Base-by-base conservation (phyloP, 2,329 filamentous ascomycete species). In the Cadophora malorum region DNA sequence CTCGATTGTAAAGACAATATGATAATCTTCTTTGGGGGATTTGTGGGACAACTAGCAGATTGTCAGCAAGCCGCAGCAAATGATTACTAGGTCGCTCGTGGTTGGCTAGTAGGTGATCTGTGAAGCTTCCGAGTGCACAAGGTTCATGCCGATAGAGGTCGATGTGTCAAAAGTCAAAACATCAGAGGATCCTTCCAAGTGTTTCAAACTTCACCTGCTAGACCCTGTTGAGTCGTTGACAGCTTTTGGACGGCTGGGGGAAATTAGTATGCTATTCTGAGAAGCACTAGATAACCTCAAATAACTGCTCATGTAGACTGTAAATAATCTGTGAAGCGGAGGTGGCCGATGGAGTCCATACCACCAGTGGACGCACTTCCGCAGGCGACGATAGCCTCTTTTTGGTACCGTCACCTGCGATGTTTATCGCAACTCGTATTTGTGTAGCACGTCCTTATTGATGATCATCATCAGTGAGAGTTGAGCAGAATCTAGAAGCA, bases 91-190 rank as follows among this genome's bases (percentile, higher is more conserved):
- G 1, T 25, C 33, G 19, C n/a, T 45, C 21, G 21, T 3, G 56
- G 21, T n/a, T 16, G 21, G 56, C 21, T 41, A 23, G 35, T 35
- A 6, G 10, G 25, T 6, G 35, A 19, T 45, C 35, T 59, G 56
- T 49, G 53, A 50, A 38, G 41, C 53, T 59, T 60, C 41, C 55
- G 25, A 59, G 16, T 56, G 31, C 47, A 60, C 53, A 61, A 60
- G 55, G 64, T 35, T 66, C 45, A 66, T 61, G 64, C 56, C 49
- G 56, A 61, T 45, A 53, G 28, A 31, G 38, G 56, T 41, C 45
- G 50, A 28, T 49, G 59, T 62, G 59, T 62, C 28, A 62, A 59
- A 58, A 52, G 31, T 66, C 56, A 61, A 61, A 61, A 65, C n/a
- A 61, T 53, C 31, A 53, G 64, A 66, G 47, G 31, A 61, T 61